Evolutionary conservation across 225 moss, liverwort and hornwort genomes (phyloP).

Genomic region (Marchantia polymorpha): DNA sequence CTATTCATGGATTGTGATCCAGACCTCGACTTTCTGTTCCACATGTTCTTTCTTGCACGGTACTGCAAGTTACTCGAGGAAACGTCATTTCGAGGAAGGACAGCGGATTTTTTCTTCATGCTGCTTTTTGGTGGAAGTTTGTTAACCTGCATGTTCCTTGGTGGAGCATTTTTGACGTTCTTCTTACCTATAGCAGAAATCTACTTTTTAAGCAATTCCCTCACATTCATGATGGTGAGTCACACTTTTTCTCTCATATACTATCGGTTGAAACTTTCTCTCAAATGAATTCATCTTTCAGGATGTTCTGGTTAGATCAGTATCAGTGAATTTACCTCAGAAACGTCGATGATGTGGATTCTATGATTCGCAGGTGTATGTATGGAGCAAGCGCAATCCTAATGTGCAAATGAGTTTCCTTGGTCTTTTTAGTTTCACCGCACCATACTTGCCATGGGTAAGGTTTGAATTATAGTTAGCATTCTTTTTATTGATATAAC

Average conservation of each 20-base stretch:
- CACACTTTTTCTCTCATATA: not conserved
- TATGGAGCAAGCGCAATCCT: slow-evolving; percentile 99
- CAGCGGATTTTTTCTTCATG: slow-evolving; percentile 99
- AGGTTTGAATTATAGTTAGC: not conserved
- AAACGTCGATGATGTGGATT: not conserved
- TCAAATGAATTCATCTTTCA: not conserved
- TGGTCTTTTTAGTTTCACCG: slow-evolving; percentile 97
- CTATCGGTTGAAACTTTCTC: not conserved
- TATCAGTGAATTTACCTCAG: not conserved
- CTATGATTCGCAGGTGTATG: slow-evolving; percentile 65
- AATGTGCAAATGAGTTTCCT: slow-evolving; percentile 99
- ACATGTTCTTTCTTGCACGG: slow-evolving; percentile 98
- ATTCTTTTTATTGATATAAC: too few species aligned
- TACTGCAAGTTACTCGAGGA: slow-evolving; percentile 97
- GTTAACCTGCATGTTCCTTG: slow-evolving; percentile 85
- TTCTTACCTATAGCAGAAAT: slow-evolving; percentile 88
- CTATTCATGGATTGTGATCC: slow-evolving; percentile 14
- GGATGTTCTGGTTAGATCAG: not conserved
- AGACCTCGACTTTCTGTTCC: slow-evolving; percentile 98
- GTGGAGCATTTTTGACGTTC: slow-evolving; percentile 81
- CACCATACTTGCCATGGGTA: slow-evolving; percentile 98
- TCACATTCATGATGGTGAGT: slow-evolving; percentile 98
- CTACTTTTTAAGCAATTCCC: slow-evolving; percentile 91
- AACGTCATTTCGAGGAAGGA: slow-evolving; percentile 94
- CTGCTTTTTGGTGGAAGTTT: slow-evolving; percentile 89